Evolutionary conservation across 768 basidiomycete genomes (phyloP), one percentile per base, ranked within the genome.

Genomic region (Xerocomus brunneocitrinus): DNA sequence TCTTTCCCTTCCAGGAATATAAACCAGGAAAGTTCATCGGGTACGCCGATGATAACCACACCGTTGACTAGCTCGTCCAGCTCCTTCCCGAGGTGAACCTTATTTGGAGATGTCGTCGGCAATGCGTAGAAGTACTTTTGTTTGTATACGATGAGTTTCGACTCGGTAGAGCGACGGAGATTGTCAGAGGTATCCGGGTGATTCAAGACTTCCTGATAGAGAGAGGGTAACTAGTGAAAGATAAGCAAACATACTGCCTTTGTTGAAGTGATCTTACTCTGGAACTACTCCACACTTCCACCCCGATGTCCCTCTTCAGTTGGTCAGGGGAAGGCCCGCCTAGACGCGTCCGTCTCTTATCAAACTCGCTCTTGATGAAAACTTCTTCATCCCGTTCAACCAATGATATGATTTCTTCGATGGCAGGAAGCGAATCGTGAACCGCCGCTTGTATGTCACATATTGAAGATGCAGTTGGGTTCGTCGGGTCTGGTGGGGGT

Each of bases 11-110:
- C 91, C 41, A 98, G 74, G 56, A 78, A 83, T 4, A 88, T 67
- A 27, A 71, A 76, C 95, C 97, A 99, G 0, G 89, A 92, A 25
- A 85, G 66, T 62, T 91, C 86, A 61, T 97, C 87, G 0, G 83
- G 80, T 8, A 94, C 79, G 14, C 77, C 74, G 19, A 99, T 74
- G 6, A 95, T 70, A 3, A 97, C 79, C 30, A 84, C 81, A 3
- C 93, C 94, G 14, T 80, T 74, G 2, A 90, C 78, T 31, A 97
- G 71, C 16, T 82, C 80, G 39, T 91, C 81, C 10, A 97, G 74
- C 58, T 91, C 84, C 8, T 67, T 62, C n/a, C 82, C 71, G 8
- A 87, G 64, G 24, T 65, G 60, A 16, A 60, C 62, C 64, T 89
- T 87, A 25, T 71, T 63, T 8, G 66, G 51, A 3, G 67, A 61